Evolutionary conservation across 202 grass and related monocot genomes (phyloP).

Genomic region (Zoysia matrella): DNA sequence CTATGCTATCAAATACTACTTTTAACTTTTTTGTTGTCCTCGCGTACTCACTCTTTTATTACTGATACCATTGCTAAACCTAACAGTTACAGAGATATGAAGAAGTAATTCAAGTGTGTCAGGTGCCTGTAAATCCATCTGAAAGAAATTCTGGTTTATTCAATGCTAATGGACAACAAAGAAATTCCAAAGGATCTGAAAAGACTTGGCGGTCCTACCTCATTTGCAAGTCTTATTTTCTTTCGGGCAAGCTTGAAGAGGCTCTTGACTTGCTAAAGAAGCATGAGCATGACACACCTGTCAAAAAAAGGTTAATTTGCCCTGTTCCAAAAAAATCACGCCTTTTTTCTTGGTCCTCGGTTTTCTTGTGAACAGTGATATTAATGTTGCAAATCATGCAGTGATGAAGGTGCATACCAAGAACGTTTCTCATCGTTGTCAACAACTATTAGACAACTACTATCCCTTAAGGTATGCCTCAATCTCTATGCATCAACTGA

Average conservation of each 20-base stretch:
- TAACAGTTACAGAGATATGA: conserved; percentile 75
- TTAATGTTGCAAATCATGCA: conserved; percentile 47
- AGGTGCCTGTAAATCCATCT: conserved; percentile 63
- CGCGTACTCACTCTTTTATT: conserved; percentile 11
- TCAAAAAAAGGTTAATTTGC: conserved; percentile 65
- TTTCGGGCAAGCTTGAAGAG: conserved; percentile 86
- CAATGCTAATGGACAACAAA: conserved; percentile 41
- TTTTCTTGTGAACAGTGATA: conserved; percentile 32
- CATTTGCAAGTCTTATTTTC: conserved; percentile 87
- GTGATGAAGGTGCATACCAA: conserved; percentile 39
- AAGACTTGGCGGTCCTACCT: conserved; percentile 57
- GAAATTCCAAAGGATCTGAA: conserved; percentile 35
- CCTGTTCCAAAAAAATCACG: conserved; percentile 17
- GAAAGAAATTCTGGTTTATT: conserved; percentile 61
- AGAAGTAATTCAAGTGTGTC: conserved; percentile 85
- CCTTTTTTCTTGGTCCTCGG: not conserved
- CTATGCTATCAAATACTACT: conserved; percentile 28
- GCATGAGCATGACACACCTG: conserved; percentile 63
- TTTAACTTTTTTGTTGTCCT: conserved; percentile 18
- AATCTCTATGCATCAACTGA: not conserved
- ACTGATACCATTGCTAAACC: conserved; percentile 39
- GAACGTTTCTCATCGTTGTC: conserved; percentile 63
- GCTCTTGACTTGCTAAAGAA: conserved; percentile 84
- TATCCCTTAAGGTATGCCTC: conserved; percentile 75
- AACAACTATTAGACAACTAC: conserved; percentile 61